phyloP scores from a whole-genome alignment of 441 rosid species.

The Croton setiger region DNA sequence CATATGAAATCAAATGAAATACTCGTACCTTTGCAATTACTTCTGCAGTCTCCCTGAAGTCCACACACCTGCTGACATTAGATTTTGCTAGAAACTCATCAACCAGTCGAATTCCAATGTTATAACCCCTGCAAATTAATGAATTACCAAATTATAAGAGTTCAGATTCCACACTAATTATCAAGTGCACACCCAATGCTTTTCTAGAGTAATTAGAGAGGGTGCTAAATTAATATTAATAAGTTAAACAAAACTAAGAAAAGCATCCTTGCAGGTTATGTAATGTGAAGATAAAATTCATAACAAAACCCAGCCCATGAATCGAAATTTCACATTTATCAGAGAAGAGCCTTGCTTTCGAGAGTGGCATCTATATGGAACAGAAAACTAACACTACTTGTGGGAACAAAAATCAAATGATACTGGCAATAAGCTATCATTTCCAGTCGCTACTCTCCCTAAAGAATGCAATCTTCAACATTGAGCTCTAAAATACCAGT shows the following conservation, averaged over 20 bases:
- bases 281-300: neutral
- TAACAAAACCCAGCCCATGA: neutral
- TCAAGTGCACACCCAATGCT: neutral
- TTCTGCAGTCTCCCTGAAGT: constrained; percentile 92
- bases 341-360: neutral
- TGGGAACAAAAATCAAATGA: neutral
- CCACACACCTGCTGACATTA: constrained; percentile 78
- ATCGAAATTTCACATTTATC: neutral
- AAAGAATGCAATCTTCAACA: neutral
- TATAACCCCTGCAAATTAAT: constrained; percentile 72
- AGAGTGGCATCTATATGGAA: neutral
- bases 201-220: neutral
- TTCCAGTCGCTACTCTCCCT: neutral
- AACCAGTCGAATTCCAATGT: constrained; percentile 81
- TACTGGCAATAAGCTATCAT: neutral
- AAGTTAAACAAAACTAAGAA: neutral
- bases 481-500: neutral
- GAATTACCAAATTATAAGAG: neutral
- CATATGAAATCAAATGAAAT: neutral
- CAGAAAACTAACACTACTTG: neutral
- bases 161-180: neutral
- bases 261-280: neutral
- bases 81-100: constrained; percentile 94
- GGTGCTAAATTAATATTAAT: neutral
- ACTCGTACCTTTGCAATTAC: constrained; percentile 74